A percentile compares a stretch with the other conserved stretches of the same genome.
Conservation (phyloP, 805 yeast species). For the Lachancea quebecensis region DNA sequence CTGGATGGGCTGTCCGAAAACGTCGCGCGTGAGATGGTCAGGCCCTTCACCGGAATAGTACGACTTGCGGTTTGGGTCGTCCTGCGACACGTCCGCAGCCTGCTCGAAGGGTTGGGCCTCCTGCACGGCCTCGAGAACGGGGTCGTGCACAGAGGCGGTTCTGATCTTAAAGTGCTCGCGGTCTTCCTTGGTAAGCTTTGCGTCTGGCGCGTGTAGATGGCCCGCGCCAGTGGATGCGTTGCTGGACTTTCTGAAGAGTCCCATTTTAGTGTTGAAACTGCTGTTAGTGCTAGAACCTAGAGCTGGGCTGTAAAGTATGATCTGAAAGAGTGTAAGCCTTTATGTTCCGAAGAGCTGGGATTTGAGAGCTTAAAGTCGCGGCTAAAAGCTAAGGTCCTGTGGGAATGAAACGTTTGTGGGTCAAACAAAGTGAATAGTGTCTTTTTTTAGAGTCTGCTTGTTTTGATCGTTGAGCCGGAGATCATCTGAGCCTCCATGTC, state of each 20-base stretch:
- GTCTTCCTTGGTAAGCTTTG: slow-evolving; percentile 45
- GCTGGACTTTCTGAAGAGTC: slow-evolving; percentile 37
- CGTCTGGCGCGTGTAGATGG: slow-evolving; percentile 26
- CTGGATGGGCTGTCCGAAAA: slow-evolving; percentile 74
- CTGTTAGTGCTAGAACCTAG: too few species aligned
- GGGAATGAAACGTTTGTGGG: too few species aligned
- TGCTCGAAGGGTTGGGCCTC: slow-evolving; percentile 95
- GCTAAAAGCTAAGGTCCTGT: too few species aligned
- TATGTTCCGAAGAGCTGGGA: background rate
- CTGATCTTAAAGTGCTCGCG: slow-evolving; percentile 52
- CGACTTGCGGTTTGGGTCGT: slow-evolving; percentile 34
- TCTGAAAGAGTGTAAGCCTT: background rate
- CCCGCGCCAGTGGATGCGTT: slow-evolving; percentile 20
- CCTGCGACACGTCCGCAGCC: slow-evolving; percentile 34
- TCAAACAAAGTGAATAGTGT: too few species aligned
- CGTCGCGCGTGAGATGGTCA: slow-evolving; percentile 51
- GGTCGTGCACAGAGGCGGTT: slow-evolving; percentile 73
- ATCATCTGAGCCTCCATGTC: too few species aligned
- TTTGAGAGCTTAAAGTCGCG: too few species aligned
- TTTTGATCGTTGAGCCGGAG: too few species aligned
- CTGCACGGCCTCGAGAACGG: slow-evolving; percentile 86
- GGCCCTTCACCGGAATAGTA: slow-evolving; percentile 34
- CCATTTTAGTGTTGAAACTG: slow-evolving; percentile 29
- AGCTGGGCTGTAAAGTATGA: too few species aligned
- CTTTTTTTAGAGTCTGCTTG: too few species aligned